Base-by-base conservation (phyloP, 163 green algal genomes). In the Scenedesmus sp. region DNA sequence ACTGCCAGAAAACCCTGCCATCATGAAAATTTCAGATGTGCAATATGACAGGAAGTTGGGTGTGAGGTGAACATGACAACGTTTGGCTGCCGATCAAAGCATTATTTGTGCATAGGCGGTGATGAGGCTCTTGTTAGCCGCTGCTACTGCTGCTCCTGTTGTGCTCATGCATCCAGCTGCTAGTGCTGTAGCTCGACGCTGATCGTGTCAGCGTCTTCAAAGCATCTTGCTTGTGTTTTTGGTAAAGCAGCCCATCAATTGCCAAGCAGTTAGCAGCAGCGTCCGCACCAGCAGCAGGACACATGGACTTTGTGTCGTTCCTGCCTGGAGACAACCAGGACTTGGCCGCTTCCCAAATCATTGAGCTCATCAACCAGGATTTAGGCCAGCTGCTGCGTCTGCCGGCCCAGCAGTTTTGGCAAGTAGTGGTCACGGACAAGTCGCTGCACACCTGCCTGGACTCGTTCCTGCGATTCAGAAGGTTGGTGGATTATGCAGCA, bases 381-480 rank as follows among this genome's bases (percentile, higher is more conserved):
- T 80, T 95, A 0, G 90, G 53, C 0, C 61, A 82, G 4, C 81
- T 95, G 56, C 88, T 96, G 30, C 76, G 70, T 40, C 44, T 81
- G n/a, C 88, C 92, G 22, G 86, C 84, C 1, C 59, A 85, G 18
- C 65, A 92, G n/a, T 96, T 96, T 26, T 96, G 94, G 94, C 53
- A 83, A 0, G 89, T 83, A 3, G 91, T 95, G 33, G 59, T 46
- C 20, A 84, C 43, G 26, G 91, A 95, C 53, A 37, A 83, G 5
- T 94, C 93, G 0, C 76, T 96, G 72, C 89, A 93, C 33, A 65
- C 73, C 2, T 95, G 91, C 93, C 91, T 96, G 1, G 93, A 94
- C 65, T 93, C 93, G 0, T 96, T 95, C 83, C 87, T 95, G 18
- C 93, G 94, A 0, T 94, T 93, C 86, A 92, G 89, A 46, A 72